Percentiles rank a stretch among this genome's conserved stretches.
These are phyloP conservation scores for Erigeron philadelphicus DNA, from an alignment of 140 eudicot species.

Conservation along the genomic window DNA sequence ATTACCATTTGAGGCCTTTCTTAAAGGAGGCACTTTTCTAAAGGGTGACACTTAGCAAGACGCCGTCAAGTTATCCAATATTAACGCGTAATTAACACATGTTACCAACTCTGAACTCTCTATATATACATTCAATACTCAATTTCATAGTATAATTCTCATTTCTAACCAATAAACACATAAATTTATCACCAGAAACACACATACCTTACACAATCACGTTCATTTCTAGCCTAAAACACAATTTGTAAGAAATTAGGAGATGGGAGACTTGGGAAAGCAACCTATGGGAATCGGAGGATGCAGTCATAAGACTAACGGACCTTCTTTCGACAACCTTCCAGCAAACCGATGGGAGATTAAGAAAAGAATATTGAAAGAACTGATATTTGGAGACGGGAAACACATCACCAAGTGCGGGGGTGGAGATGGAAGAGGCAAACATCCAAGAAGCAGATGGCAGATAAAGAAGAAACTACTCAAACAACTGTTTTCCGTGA, in stretches of 20 bases:
- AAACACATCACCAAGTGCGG: not conserved
- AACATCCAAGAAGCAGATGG: constrained; percentile 2
- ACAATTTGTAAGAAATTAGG: constrained; percentile 3
- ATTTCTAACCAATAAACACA: not conserved
- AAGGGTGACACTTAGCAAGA: constrained; percentile 9
- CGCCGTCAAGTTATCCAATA: constrained; percentile 5
- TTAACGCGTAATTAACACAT: constrained; percentile 17
- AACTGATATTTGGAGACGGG: constrained; percentile 1
- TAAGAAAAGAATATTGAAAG: constrained; percentile 21
- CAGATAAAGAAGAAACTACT: constrained; percentile 22
- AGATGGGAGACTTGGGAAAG: constrained; percentile 14
- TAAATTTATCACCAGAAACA: not conserved
- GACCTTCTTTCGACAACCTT: constrained; percentile 16
- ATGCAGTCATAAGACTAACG: not conserved
- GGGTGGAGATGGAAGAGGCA: not conserved
- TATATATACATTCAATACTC: not conserved
- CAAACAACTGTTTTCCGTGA: constrained; percentile 16
- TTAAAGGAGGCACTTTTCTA: not conserved
- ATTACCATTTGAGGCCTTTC: not conserved
- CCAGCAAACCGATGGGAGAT: constrained; percentile 21
- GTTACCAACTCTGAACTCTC: not conserved
- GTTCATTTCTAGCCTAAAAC: not conserved
- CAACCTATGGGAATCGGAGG: constrained; percentile 15
- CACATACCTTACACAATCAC: not conserved
- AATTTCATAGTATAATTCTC: not conserved